Evolutionary conservation across 2,329 filamentous ascomycete species (phyloP).

Genomic region (Colletotrichum sojae): DNA sequence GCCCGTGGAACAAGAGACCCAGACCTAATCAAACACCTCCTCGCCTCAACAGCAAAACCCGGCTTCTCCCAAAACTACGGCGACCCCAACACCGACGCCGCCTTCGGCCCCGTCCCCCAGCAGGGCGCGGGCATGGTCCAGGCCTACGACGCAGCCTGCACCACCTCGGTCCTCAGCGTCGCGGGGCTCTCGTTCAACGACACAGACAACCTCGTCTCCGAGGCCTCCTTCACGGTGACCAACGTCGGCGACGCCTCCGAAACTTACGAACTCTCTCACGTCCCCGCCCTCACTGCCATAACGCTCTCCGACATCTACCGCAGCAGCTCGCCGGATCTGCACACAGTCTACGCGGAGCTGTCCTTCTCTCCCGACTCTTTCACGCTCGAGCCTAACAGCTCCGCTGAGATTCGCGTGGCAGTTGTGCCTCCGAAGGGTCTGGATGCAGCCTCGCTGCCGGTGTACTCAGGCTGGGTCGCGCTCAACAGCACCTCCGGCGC

Average conservation of each 20-base stretch:
- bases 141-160: conserved; percentile 70
- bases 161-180: conserved; percentile 66
- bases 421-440: conserved; percentile 56
- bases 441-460: conserved; percentile 50
- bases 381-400: conserved; percentile 48
- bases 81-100: not conserved
- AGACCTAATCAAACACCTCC: conserved; percentile 61
- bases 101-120: conserved; percentile 67
- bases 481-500: conserved; percentile 55
- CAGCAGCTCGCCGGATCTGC: conserved; percentile 47
- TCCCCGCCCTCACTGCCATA: conserved; percentile 60
- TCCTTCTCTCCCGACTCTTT: conserved; percentile 19
- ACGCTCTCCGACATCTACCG: conserved; percentile 60
- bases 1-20: conserved; percentile 63
- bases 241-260: conserved; percentile 65
- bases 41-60: conserved; percentile 65
- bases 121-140: conserved; percentile 73
- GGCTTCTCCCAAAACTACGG: conserved; percentile 46
- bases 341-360: conserved; percentile 50
- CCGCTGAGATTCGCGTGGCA: conserved; percentile 60
- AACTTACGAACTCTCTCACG: conserved; percentile 66
- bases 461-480: conserved; percentile 61
- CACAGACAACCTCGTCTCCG: conserved; percentile 67
- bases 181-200: conserved; percentile 75
- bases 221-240: conserved; percentile 66